phyloP scores from a whole-genome alignment of 306 rosid genomes.

The Ochetophila trinervis region DNA sequence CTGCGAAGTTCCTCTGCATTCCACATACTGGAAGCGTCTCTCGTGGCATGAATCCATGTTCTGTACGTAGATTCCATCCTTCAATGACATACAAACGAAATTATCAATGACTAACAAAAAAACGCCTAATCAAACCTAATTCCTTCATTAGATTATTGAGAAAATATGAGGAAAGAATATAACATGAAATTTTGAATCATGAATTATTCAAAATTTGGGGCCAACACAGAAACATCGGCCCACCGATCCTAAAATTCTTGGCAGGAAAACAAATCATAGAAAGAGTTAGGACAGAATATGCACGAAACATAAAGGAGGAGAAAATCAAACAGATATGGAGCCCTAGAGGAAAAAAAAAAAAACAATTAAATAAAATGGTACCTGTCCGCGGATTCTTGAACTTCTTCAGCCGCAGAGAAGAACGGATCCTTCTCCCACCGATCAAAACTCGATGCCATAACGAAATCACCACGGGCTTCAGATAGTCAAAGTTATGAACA shows the following conservation, averaged over 20 bases:
- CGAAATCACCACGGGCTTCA: neutral
- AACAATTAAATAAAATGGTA: slow-evolving; percentile 12
- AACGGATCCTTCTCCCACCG: slow-evolving; percentile 99
- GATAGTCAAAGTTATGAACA: neutral
- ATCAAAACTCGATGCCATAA: slow-evolving; percentile 82
- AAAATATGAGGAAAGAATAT: neutral
- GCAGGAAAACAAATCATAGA: neutral
- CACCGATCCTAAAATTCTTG: neutral
- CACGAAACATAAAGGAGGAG: neutral
- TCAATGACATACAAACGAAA: slow-evolving; percentile 15
- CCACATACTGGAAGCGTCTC: slow-evolving; percentile 58
- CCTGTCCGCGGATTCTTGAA: slow-evolving; percentile 98
- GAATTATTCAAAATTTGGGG: slow-evolving; percentile 3
- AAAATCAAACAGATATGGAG: slow-evolving; percentile 4
- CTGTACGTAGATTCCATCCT: slow-evolving; percentile 92
- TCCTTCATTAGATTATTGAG: neutral
- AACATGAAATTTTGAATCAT: slow-evolving; percentile 1
- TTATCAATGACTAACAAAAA: neutral
- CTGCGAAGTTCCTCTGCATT: slow-evolving; percentile 59
- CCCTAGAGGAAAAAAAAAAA: neutral
- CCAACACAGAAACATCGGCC: neutral
- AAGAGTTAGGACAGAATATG: neutral
- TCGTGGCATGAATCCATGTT: slow-evolving; percentile 66
- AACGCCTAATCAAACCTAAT: neutral
- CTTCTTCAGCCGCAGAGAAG: slow-evolving; percentile 90